phyloP scores from a whole-genome alignment of 2,329 filamentous ascomycete genomes.

The Penicillium aurantiogriseum region DNA sequence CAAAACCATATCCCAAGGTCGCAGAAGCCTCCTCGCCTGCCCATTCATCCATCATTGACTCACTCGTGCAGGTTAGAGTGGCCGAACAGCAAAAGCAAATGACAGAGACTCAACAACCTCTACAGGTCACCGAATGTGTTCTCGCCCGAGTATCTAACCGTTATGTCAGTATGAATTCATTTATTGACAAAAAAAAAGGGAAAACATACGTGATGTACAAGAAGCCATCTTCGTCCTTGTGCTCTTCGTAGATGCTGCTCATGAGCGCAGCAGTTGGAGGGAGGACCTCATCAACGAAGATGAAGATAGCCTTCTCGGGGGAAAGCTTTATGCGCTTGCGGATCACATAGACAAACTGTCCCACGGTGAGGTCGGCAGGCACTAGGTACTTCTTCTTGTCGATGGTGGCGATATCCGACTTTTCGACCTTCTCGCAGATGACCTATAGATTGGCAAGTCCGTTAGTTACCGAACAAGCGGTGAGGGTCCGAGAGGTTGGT shows the following conservation, averaged over 20 bases:
- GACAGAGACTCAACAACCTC: slow-evolving; percentile 12
- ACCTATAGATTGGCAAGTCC: slow-evolving; percentile 58
- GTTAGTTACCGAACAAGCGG: slow-evolving; percentile 35
- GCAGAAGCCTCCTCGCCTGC: slow-evolving; percentile 9
- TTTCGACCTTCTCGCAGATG: slow-evolving; percentile 99
- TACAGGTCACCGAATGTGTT: slow-evolving; percentile 79
- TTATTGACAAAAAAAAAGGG: not conserved
- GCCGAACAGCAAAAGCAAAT: slow-evolving; percentile 14
- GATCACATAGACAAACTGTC: slow-evolving; percentile 99
- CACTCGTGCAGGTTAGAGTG: not conserved
- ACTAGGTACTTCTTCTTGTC: slow-evolving; percentile 99
- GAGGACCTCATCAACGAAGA: slow-evolving; percentile 98
- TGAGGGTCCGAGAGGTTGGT: slow-evolving; percentile 19
- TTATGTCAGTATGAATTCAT: slow-evolving; percentile 26
- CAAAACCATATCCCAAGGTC: slow-evolving; percentile 14
- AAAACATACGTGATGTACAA: slow-evolving; percentile 86
- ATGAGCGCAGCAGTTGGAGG: slow-evolving; percentile 95
- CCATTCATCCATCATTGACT: slow-evolving; percentile 2
- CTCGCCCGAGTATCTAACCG: slow-evolving; percentile 82
- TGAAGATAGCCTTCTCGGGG: slow-evolving; percentile 99
- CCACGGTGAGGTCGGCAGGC: slow-evolving; percentile 93
- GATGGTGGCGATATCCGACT: slow-evolving; percentile 98
- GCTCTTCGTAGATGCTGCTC: slow-evolving; percentile 99
- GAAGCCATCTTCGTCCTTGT: slow-evolving; percentile 88
- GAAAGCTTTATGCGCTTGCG: slow-evolving; percentile 99